These are phyloP conservation scores for Ophiostoma himal-ulmi DNA, from an alignment of 2,329 filamentous ascomycete genomes.

Conservation along the genomic window DNA sequence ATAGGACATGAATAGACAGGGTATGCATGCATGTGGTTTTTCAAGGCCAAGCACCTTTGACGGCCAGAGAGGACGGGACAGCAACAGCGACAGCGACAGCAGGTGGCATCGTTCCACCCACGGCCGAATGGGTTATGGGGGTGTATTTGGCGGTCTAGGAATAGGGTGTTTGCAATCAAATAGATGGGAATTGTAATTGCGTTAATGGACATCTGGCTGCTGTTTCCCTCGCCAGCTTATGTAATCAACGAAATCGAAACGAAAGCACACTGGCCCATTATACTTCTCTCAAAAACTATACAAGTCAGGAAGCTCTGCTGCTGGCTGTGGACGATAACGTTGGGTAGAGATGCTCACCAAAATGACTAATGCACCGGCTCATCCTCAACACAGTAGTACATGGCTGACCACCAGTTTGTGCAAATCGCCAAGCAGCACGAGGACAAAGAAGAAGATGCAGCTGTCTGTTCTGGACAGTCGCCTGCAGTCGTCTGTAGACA, in stretches of 20 bases:
- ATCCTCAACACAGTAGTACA: neutral
- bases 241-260: too few species aligned
- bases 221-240: too few species aligned
- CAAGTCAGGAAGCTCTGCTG: too few species aligned
- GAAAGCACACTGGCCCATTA: too few species aligned
- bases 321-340: too few species aligned
- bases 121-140: constrained; percentile 18
- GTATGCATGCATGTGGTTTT: constrained; percentile 3
- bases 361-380: too few species aligned
- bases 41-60: neutral
- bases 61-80: neutral
- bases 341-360: too few species aligned
- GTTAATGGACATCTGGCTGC: neutral
- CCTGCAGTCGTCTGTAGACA: neutral
- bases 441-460: neutral
- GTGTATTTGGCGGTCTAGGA: neutral
- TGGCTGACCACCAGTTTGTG: neutral
- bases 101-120: constrained; percentile 20
- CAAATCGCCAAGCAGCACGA: neutral
- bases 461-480: neutral
- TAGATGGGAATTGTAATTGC: neutral
- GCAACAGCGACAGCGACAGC: neutral
- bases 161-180: neutral
- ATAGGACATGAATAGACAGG: neutral
- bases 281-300: too few species aligned